Base-by-base conservation (phyloP, 306 rosid species). In the Ormosia emarginata region DNA sequence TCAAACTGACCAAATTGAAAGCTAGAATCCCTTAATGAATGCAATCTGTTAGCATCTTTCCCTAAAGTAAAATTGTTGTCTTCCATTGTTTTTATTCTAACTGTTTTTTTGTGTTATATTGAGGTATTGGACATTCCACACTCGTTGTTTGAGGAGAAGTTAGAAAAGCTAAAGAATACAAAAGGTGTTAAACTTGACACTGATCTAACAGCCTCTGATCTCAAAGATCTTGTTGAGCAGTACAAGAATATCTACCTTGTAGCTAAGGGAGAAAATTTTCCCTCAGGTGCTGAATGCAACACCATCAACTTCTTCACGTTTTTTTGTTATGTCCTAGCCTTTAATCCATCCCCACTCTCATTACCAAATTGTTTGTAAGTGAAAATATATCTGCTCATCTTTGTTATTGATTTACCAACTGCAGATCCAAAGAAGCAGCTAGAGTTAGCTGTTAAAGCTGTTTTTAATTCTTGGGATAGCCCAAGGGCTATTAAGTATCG, bases 381-480 rank as follows among this genome's bases (percentile, higher is more conserved):
- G 66, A 72, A 72, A 65, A 36, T 0, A 34, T 24, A 3, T n/a
- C 0, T 15, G 34, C 41, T 81, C 30, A 53, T 53, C 18, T 36
- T 63, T 66, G 6, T 34, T 53, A 17, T 47, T 75, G 29, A 58
- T 50, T 77, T 64, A 40, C 59, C 80, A 64, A 85, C 24, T 81
- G 80, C 88, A 95, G 99, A 95, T 86, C 99, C 98, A 57, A 93
- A 90, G 87, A 78, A 90, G 90, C 99, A 95, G 83, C 82, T 95
- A 79, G 89, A 82, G 78, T 81, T 93, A 74, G 89, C 99, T 32
- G 85, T 92, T 41, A 92, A 90, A 87, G 98, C 99, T 67, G 99
- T 95, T 85, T 95, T 95, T 74, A 87, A 95, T 83, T 95, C 99
- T 50, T 95, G 99, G 99, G 99, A 95, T 85, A 93, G 99, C 75